These are phyloP conservation scores for Bromus sterilis DNA, from an alignment of 176 grass and related monocot genomes.

Conservation along the genomic window DNA sequence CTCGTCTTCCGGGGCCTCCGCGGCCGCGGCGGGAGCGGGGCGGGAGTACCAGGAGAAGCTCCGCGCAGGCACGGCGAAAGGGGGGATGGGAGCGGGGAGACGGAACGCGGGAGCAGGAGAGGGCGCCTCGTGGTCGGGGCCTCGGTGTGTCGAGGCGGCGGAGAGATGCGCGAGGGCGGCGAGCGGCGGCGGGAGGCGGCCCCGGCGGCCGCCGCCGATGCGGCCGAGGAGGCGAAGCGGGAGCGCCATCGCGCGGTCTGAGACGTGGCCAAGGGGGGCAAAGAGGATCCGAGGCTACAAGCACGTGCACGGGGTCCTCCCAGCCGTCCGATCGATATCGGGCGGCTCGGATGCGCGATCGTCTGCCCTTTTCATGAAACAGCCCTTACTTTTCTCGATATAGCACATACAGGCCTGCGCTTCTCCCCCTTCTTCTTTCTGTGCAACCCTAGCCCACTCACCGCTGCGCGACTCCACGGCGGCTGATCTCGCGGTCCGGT, in stretches of 20 bases:
- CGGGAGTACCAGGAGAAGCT: conserved; percentile 61
- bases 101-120: neutral
- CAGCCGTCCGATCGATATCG: neutral
- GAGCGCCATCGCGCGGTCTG: conserved; percentile 21
- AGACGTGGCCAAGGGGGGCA: neutral
- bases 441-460: conserved; percentile 20
- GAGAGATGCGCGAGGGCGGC: neutral
- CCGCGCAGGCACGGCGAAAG: conserved; percentile 28
- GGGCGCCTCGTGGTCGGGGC: neutral
- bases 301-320: neutral
- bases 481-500: neutral
- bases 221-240: conserved; percentile 32
- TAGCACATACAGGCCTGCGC: neutral
- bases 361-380: neutral
- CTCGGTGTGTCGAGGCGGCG: neutral
- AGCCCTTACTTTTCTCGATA: neutral
- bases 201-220: conserved; percentile 8
- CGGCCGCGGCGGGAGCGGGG: neutral
- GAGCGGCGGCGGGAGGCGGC: conserved; percentile 7
- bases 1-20: neutral
- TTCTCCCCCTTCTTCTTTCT: neutral
- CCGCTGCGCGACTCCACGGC: neutral
- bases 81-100: neutral
- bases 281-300: neutral
- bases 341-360: neutral